Conservation (phyloP, 2,329 filamentous ascomycete genomes). For the Hypoxylon sp. region DNA sequence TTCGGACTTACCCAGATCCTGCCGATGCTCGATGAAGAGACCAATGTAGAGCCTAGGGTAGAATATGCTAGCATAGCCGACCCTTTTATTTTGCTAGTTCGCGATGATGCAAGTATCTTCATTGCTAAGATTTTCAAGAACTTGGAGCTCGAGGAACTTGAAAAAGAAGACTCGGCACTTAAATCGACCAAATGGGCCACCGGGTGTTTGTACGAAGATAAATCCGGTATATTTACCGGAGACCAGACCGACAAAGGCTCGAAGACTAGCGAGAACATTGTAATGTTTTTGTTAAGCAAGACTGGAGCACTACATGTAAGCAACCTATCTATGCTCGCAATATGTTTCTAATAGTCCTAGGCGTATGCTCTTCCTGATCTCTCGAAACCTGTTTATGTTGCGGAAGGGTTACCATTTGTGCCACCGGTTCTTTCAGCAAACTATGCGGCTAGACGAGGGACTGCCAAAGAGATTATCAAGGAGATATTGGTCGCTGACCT, state of each 20-base stretch:
- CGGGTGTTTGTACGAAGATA: conserved; percentile 86
- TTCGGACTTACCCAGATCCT: conserved; percentile 91
- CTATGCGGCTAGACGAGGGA: conserved; percentile 77
- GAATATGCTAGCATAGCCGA: conserved; percentile 87
- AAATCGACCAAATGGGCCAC: conserved; percentile 81
- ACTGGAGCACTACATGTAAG: conserved; percentile 82
- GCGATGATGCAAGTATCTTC: conserved; percentile 86
- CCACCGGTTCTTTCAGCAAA: conserved; percentile 82
- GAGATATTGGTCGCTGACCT: conserved; percentile 89
- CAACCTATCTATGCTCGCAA: conserved; percentile 35
- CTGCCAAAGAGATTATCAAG: conserved; percentile 78
- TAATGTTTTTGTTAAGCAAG: conserved; percentile 83
- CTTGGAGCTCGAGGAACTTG: conserved; percentile 87
- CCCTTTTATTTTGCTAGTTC: conserved; percentile 85
- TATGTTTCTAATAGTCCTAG: conserved; percentile 59
- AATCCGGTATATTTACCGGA: conserved; percentile 67
- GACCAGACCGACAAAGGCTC: conserved; percentile 57
- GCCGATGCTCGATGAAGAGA: conserved; percentile 92
- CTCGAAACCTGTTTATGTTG: conserved; percentile 77
- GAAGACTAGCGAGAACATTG: conserved; percentile 65
- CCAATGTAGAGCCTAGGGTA: conserved; percentile 82
- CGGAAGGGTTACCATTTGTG: conserved; percentile 83
- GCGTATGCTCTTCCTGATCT: conserved; percentile 84
- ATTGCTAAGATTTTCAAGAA: conserved; percentile 84
- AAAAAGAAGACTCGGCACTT: conserved; percentile 71